Evolutionary conservation across 306 rosid species (phyloP).

Genomic region (Vigna unguiculata): DNA sequence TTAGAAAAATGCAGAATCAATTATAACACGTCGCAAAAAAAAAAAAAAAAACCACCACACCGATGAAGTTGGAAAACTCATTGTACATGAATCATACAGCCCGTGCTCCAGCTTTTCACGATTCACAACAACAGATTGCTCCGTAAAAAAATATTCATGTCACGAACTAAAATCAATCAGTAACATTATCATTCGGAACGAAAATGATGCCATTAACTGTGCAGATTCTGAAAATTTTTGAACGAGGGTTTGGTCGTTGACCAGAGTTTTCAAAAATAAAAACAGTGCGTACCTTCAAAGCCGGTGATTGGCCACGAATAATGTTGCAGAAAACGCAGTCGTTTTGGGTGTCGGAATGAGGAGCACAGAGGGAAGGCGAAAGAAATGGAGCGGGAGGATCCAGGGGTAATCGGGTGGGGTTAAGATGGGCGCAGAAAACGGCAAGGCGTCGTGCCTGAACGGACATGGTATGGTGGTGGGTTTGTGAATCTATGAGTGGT

Average conservation of each 20-base stretch:
- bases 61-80: neutral
- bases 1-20: neutral
- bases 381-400: slow-evolving; percentile 4
- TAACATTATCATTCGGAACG: neutral
- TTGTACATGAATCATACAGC: neutral
- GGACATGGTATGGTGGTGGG: neutral
- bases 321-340: slow-evolving; percentile 89
- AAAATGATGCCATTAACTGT: neutral
- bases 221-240: neutral
- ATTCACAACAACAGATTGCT: neutral
- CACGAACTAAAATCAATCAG: slow-evolving; percentile 2
- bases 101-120: neutral
- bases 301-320: slow-evolving; percentile 67
- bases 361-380: slow-evolving; percentile 45
- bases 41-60: neutral
- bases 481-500: neutral
- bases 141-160: neutral
- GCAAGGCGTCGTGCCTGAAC: slow-evolving; percentile 70
- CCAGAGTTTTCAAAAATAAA: neutral
- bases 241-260: neutral
- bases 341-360: slow-evolving; percentile 33
- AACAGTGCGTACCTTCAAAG: slow-evolving; percentile 41
- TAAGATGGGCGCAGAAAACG: slow-evolving; percentile 71
- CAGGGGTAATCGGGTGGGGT: slow-evolving; percentile 45
- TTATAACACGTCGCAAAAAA: neutral